Evolutionary conservation across 2,329 filamentous ascomycete genomes (phyloP).

Genomic region (Fusarium praegraminearum): DNA sequence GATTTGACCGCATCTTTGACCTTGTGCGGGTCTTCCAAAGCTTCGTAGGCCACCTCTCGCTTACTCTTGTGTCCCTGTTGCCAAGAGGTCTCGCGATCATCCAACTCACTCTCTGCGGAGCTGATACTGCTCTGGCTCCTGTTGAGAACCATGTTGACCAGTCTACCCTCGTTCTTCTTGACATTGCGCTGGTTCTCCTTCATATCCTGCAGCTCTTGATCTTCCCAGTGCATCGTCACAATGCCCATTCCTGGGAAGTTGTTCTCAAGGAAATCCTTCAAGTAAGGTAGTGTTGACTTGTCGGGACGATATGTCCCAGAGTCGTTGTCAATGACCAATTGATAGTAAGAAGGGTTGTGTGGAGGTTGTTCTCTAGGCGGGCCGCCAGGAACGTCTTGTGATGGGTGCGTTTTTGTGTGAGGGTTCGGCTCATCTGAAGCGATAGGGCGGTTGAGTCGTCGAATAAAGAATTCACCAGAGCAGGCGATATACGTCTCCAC

Average conservation of each 20-base stretch:
- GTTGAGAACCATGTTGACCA: conserved; percentile 68
- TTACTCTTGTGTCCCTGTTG: conserved; percentile 61
- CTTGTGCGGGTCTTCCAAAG: conserved; percentile 62
- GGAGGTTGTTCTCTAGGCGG: conserved; percentile 60
- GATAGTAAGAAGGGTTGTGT: conserved; percentile 71
- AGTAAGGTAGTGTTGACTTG: conserved; percentile 76
- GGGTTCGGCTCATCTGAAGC: conserved; percentile 59
- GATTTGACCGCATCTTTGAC: conserved; percentile 55
- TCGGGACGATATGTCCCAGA: conserved; percentile 93
- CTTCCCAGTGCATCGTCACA: conserved; percentile 81
- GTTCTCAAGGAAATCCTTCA: conserved; percentile 75
- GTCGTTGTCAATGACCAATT: conserved; percentile 95
- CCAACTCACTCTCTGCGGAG: conserved; percentile 66
- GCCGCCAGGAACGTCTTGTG: conserved; percentile 58
- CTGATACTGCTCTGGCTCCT: conserved; percentile 65
- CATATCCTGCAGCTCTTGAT: conserved; percentile 77
- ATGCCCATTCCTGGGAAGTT: conserved; percentile 85
- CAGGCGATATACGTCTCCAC: conserved; percentile 92
- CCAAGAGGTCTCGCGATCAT: conserved; percentile 57
- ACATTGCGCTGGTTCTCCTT: conserved; percentile 80
- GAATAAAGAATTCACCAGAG: conserved; percentile 92
- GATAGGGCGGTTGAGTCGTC: conserved; percentile 69
- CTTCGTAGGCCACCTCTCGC: conserved; percentile 64
- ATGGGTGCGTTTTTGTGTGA: conserved; percentile 63
- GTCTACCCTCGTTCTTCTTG: conserved; percentile 74